Evolutionary conservation across 2,329 filamentous ascomycete species (phyloP), one percentile per base, ranked within the genome.

Genomic region (Fusarium marasasianum): DNA sequence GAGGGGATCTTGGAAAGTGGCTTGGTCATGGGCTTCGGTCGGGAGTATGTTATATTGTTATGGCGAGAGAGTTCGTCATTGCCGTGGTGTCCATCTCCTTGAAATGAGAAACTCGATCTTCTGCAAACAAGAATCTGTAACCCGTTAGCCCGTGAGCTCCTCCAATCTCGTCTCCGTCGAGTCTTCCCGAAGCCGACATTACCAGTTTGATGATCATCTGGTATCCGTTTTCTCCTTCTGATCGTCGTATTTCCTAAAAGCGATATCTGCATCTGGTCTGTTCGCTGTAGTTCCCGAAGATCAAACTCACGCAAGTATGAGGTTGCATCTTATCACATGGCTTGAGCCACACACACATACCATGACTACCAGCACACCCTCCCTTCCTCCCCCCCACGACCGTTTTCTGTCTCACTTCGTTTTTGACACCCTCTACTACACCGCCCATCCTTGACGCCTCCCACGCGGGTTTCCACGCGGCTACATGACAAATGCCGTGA

Each of bases 61-160:
- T 50, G 29, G 47, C n/a, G 22, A 55, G 43, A 45, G 12, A 15
- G 18, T 37, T 48, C 26, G 53, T 41, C 43, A n/a, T 54, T 33
- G 29, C 22, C 11, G 13, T 33, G 47, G 22, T 13, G 56, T 47
- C 17, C 38, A 43, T 37, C 45, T 56, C 31, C 51, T 43, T 41
- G 31, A 61, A 24, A 54, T 5, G 26, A 26, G 41, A 47, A 53
- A 35, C 50, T 38, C 18, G 41, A 63, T 68, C 58, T 63, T 57
- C 47, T 37, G 40, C 66, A 74, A 74, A 71, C 66, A 74, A 22
- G 22, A 51, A 60, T 56, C 71, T 73, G 61, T 58, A 71, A 74
- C 61, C 60, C 47, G 58, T 59, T 22, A 41, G 57, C 58, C 66
- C 66, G 66, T 63, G 43, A 53, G 33, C 33, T 38, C 59, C 61